These are phyloP conservation scores for Pterocarpus macrocarpus DNA, from an alignment of 306 rosid genomes.

Conservation along the genomic window DNA sequence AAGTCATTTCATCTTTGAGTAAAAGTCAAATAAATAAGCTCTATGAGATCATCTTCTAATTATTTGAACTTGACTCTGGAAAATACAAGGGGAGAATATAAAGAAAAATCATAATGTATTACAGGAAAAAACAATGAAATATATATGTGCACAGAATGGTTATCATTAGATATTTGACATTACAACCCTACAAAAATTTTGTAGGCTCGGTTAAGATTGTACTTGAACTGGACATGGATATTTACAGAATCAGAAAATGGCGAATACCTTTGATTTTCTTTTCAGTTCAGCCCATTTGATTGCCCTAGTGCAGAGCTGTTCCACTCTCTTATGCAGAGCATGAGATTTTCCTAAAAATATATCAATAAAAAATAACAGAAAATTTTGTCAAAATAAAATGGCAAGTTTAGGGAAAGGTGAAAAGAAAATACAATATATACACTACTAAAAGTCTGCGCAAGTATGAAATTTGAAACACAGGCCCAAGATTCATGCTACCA, in stretches of 20 bases:
- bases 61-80: slow-evolving; percentile 5
- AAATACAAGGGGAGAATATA: background rate
- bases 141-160: background rate
- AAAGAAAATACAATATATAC: too few relatives aligned
- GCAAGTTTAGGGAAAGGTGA: background rate
- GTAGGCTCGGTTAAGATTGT: background rate
- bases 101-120: background rate
- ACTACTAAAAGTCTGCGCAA: too few relatives aligned
- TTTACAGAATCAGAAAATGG: slow-evolving; percentile 15
- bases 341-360: slow-evolving; percentile 59
- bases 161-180: background rate
- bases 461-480: too few relatives aligned
- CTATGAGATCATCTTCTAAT: slow-evolving; percentile 7
- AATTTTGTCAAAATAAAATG: background rate
- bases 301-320: slow-evolving; percentile 63
- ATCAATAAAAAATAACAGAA: slow-evolving; percentile 23
- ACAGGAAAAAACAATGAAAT: background rate
- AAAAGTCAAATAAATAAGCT: background rate
- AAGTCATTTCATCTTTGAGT: slow-evolving; percentile 23
- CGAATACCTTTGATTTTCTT: slow-evolving; percentile 60
- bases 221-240: slow-evolving; percentile 22
- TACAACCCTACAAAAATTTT: slow-evolving; percentile 5
- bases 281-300: slow-evolving; percentile 64
- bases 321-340: slow-evolving; percentile 68
- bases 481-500: too few relatives aligned